Conservation (phyloP, 2,329 filamentous ascomycete species). For the Microascus cirrosus region DNA sequence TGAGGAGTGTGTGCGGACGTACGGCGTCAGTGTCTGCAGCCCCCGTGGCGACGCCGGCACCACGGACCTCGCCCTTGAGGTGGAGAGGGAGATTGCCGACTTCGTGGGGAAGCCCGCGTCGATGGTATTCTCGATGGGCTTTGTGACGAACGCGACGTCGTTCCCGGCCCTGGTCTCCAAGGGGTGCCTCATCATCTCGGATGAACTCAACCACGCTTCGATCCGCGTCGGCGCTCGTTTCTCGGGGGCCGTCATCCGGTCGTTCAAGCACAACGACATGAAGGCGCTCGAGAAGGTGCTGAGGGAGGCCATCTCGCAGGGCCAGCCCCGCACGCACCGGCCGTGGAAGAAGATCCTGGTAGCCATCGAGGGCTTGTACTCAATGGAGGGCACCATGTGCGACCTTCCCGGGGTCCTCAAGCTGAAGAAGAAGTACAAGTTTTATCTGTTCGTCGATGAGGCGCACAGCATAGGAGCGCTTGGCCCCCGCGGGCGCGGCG, state of each 20-base stretch:
- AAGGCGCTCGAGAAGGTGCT: slow-evolving; percentile 72
- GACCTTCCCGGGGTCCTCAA: slow-evolving; percentile 83
- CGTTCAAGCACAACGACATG: slow-evolving; percentile 98
- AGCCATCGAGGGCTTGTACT: slow-evolving; percentile 93
- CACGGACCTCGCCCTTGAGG: slow-evolving; percentile 75
- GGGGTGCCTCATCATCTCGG: slow-evolving; percentile 87
- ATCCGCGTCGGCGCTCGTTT: slow-evolving; percentile 92
- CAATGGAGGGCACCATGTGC: slow-evolving; percentile 98
- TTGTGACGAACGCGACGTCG: slow-evolving; percentile 85
- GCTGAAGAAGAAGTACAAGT: slow-evolving; percentile 94
- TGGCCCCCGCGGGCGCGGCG: slow-evolving; percentile 77
- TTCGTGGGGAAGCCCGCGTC: slow-evolving; percentile 92
- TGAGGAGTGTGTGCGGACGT: slow-evolving; percentile 74
- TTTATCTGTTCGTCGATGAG: slow-evolving; percentile 89
- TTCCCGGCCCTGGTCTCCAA: slow-evolving; percentile 90
- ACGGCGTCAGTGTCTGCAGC: slow-evolving; percentile 74
- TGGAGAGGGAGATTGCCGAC: slow-evolving; percentile 76
- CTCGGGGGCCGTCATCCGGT: slow-evolving; percentile 87
- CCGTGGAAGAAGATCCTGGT: slow-evolving; percentile 99
- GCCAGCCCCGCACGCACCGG: slow-evolving; percentile 93
- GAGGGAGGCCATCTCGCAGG: slow-evolving; percentile 88
- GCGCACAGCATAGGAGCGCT: slow-evolving; percentile 92
- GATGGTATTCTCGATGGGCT: slow-evolving; percentile 99
- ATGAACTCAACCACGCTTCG: slow-evolving; percentile 95
- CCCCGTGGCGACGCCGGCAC: slow-evolving; percentile 77